A percentile compares a stretch with the other conserved stretches of the same genome.
Evolutionary conservation across 305 asterid species (phyloP).

Genomic region (Fraxinus baroniana): DNA sequence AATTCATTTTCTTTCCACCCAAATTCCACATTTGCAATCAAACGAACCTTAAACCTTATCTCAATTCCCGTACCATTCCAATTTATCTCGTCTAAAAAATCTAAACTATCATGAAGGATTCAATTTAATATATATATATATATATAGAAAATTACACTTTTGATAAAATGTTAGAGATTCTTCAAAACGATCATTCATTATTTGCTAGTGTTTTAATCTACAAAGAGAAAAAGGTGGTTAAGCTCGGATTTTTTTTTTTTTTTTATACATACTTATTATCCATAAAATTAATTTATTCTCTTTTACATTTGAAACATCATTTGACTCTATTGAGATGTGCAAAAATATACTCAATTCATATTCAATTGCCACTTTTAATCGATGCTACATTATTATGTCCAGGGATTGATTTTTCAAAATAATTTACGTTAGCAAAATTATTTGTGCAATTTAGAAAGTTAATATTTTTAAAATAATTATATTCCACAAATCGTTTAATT

Average conservation of each 20-base stretch:
- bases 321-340: not conserved
- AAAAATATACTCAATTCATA: not conserved
- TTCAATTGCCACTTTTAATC: not conserved
- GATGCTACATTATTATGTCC: not conserved
- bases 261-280: not conserved
- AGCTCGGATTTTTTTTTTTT: not conserved
- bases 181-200: not conserved
- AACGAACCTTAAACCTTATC: not conserved
- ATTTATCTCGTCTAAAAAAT: not conserved
- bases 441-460: too few relatives aligned
- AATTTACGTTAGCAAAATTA: not conserved
- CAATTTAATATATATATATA: too few relatives aligned
- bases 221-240: not conserved
- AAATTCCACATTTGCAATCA: too few relatives aligned
- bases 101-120: not conserved
- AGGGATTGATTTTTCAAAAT: not conserved
- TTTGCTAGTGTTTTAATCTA: not conserved
- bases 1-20: too few relatives aligned
- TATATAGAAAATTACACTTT: not conserved
- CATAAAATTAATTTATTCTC: too few relatives aligned
- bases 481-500: not conserved
- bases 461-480: too few relatives aligned
- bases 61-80: not conserved
- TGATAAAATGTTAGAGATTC: not conserved
- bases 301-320: not conserved